These are phyloP conservation scores for Suillus tomentosus DNA, from an alignment of 768 basidiomycete species.

Conservation along the genomic window DNA sequence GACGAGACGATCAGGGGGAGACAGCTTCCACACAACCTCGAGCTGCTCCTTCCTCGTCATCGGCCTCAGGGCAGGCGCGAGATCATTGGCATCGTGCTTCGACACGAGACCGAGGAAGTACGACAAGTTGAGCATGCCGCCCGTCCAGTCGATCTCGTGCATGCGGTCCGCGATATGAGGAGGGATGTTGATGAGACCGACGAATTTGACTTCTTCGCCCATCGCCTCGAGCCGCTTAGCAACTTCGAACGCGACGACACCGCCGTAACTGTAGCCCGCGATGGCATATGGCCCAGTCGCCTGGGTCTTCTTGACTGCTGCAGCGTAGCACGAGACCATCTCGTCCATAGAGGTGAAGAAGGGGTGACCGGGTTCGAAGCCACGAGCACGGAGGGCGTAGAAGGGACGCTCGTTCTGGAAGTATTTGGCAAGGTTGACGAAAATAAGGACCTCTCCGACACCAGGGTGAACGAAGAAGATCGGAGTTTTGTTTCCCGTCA, in stretches of 20 bases:
- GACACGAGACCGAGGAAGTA: constrained; percentile 41
- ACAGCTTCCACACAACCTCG: constrained; percentile 29
- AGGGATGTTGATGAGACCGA: constrained; percentile 39
- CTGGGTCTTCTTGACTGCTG: constrained; percentile 30
- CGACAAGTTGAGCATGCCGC: constrained; percentile 42
- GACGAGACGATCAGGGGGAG: constrained; percentile 29
- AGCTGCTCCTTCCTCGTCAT: constrained; percentile 28
- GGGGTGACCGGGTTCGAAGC: constrained; percentile 37
- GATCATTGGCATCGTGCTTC: constrained; percentile 27
- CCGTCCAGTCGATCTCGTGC: constrained; percentile 43
- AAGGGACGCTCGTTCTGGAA: constrained; percentile 41
- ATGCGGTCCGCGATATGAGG: constrained; percentile 42
- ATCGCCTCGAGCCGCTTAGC: constrained; percentile 32
- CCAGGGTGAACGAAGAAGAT: constrained; percentile 48
- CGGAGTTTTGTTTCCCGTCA: constrained; percentile 41
- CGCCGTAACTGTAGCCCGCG: constrained; percentile 42
- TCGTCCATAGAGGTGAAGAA: constrained; percentile 35
- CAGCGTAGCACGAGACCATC: constrained; percentile 35
- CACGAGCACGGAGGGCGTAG: constrained; percentile 41
- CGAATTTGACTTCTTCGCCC: constrained; percentile 34
- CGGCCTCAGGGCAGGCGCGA: constrained; percentile 22
- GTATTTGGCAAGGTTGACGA: constrained; percentile 44
- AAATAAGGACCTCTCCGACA: constrained; percentile 43
- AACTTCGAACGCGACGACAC: constrained; percentile 40
- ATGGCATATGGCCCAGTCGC: constrained; percentile 38